Evolutionary conservation across 176 grass and related monocot species (phyloP), one percentile per base, ranked within the genome.

Genomic region (Cenchrus purpureus): DNA sequence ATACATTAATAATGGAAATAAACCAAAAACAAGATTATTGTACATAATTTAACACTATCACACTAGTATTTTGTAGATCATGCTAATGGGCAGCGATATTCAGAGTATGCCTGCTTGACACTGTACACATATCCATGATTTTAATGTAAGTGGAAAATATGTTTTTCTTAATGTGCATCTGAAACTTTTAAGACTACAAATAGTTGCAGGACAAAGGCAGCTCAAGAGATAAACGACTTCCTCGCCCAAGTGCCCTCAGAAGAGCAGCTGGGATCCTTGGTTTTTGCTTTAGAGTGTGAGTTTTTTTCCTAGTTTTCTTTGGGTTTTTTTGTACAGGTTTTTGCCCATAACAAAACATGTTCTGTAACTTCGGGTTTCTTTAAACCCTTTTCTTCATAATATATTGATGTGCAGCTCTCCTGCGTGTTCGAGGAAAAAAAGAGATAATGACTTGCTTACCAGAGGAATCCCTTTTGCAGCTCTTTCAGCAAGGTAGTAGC

Each of bases 381-480:
- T 2, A 32, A 32, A 32, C 31, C 31, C 31, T 32, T 32, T 32
- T 32, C 31, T 32, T 32, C 1, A 32, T 32, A 32, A 32, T 32
- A 32, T 32, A 32, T 32, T 40, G 37, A 40, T 40, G 4, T 40
- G 4, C 37, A 40, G 37, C 37, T 40, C 37, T 40, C 37, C 37
- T 40, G 37, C 37, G 37, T 40, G 37, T 40, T 40, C 37, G 37
- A 40, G 37, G 37, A 40, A 40, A 4, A 40, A 17, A 61, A 81
- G 70, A 64, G 31, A 54, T 55, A 60, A 74, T 74, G 28, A 69
- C 34, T 82, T 60, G 63, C 87, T 90, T 77, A 98, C 96, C 93
- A 98, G 86, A 81, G 96, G 57, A 34, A 94, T 86, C 77, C 91
- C 96, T 80, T 88, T 91, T 15, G 86, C 89, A 20, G 96, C 96